Evolutionary conservation across 176 grass and related monocot species (phyloP).

Genomic region (Juncus inflexus): DNA sequence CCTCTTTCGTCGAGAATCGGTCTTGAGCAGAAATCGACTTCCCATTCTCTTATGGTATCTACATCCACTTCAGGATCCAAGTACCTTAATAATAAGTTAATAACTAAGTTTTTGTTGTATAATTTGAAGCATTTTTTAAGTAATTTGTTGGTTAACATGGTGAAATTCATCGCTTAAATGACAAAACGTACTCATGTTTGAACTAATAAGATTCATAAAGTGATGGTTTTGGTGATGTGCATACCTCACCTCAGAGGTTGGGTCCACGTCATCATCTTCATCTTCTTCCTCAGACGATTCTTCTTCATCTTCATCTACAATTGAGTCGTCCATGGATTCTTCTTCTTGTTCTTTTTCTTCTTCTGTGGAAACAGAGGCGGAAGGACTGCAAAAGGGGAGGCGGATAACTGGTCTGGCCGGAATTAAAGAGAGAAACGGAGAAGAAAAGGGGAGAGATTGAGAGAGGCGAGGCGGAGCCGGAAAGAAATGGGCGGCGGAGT

Average conservation of each 20-base stretch:
- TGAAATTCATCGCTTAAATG: no score
- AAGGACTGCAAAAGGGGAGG: slow-evolving; percentile 19
- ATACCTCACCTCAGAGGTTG: slow-evolving; percentile 49
- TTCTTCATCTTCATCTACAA: slow-evolving; percentile 18
- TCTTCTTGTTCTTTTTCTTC: slow-evolving; percentile 29
- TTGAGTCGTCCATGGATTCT: slow-evolving; percentile 10
- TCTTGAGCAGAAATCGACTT: slow-evolving; percentile 95
- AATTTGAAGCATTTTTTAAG: no score
- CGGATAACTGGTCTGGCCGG: not conserved
- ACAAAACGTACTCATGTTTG: no score
- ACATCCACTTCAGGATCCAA: slow-evolving; percentile 61
- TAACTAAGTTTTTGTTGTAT: no score
- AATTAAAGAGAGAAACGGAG: slow-evolving; percentile 14
- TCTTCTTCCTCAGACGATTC: slow-evolving; percentile 31
- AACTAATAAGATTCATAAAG: no score
- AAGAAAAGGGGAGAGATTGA: slow-evolving; percentile 12
- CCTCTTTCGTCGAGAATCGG: slow-evolving; percentile 77
- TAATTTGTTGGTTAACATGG: no score
- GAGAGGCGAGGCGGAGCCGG: slow-evolving; percentile 8
- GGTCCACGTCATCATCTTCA: slow-evolving; percentile 36
- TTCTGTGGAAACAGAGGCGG: slow-evolving; percentile 7
- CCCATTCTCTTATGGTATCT: slow-evolving; percentile 76
- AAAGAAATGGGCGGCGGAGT: slow-evolving; percentile 19
- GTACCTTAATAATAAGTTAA: slow-evolving; percentile 31
- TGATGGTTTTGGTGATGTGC: no score